Evolutionary conservation across 2,329 filamentous ascomycete species (phyloP), one percentile per base, ranked within the genome.

Genomic region (Diaporthe longicolla): DNA sequence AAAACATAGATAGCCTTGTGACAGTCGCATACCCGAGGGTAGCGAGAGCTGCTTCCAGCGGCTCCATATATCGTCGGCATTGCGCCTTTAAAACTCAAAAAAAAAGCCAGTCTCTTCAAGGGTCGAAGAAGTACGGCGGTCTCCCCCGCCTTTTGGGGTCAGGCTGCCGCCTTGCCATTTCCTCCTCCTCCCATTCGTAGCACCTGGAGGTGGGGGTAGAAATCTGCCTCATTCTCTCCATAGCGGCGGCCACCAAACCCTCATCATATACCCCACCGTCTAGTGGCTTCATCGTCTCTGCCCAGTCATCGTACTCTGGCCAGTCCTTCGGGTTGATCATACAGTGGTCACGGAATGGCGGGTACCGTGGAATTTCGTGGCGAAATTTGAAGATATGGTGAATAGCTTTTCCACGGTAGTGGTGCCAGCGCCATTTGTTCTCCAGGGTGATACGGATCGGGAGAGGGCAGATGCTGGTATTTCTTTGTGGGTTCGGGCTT

Each of bases 121-220:
- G 19, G 68, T 70, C 68, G 13, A 70, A 70, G 40, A 70, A 70
- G 54, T 70, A 70, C 2, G 68, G 68, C 11, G 68, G 54, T 50
- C 68, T 70, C 40, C 68, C 68, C 19, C 19, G 68, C 43, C 19
- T 70, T 26, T 58, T 50, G 9, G 37, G 40, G 68, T 70, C 68
- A 35, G 54, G 68, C 68, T 70, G 68, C 54, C 40, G 68, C 40
- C 68, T 70, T 32, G 68, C 17, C 40, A 37, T 35, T 26, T 70
- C 68, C 54, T 59, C 68, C 1, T 59, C 68, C 21, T 70, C 15
- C 68, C 40, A 70, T 21, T 3, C 8, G 54, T 59, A 59, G 35
- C 40, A 58, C 35, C 68, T 70, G 54, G 68, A 58, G 68, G 54
- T 37, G 13, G 66, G 68, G 4, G 54, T 70, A 48, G 26, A 17